A percentile compares a stretch with the other conserved stretches of the same genome.
Conservation (phyloP, 306 rosid genomes). For the Cajanus cajan region DNA sequence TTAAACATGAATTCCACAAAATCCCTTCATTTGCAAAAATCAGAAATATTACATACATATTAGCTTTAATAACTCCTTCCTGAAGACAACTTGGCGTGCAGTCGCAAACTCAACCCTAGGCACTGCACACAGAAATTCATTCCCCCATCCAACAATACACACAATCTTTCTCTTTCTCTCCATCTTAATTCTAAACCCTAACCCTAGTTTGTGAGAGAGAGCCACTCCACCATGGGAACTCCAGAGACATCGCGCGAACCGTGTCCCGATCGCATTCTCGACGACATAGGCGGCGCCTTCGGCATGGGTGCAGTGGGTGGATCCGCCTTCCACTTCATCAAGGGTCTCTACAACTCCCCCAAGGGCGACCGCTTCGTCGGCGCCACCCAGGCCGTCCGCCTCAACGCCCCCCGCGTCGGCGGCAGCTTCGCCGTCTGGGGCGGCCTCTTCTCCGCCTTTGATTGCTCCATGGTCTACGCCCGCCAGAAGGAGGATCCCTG, state of each 20-base stretch:
- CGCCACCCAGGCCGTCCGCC: conserved; percentile 67
- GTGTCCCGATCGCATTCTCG: conserved; percentile 73
- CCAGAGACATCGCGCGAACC: conserved; percentile 78
- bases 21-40: too few species aligned
- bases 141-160: too few species aligned
- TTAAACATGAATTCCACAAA: too few species aligned
- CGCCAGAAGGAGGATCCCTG: conserved; percentile 87
- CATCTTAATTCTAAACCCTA: too few species aligned
- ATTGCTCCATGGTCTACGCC: conserved; percentile 66
- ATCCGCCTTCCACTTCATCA: conserved; percentile 66
- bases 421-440: conserved; percentile 90
- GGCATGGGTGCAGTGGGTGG: conserved; percentile 88
- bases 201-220: not conserved
- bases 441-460: conserved; percentile 66
- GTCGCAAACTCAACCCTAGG: too few species aligned
- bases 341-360: conserved; percentile 69
- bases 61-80: too few species aligned
- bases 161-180: too few species aligned
- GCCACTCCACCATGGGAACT: conserved; percentile 30
- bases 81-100: too few species aligned
- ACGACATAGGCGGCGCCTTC: conserved; percentile 73
- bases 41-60: too few species aligned
- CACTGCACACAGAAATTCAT: too few species aligned
- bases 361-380: conserved; percentile 58
- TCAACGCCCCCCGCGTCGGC: conserved; percentile 72